These are phyloP conservation scores for Aspergillus clavatus DNA, from an alignment of 2,329 filamentous ascomycete species.

Conservation along the genomic window DNA sequence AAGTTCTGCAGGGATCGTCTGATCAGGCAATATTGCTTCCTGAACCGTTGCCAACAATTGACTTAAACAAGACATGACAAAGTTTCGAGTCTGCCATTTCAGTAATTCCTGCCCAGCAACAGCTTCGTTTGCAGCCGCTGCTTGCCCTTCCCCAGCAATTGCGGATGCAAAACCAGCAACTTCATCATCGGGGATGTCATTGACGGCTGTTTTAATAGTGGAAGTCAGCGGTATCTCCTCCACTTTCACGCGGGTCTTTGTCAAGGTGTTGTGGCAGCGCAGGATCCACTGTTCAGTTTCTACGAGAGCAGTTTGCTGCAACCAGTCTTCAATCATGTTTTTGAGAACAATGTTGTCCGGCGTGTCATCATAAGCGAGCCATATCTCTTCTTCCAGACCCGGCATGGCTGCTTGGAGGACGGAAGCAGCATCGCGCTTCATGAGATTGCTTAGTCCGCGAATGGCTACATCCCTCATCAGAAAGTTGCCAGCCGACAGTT, in stretches of 20 bases:
- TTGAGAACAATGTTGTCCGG: conserved; percentile 75
- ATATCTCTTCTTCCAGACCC: conserved; percentile 84
- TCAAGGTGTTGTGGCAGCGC: conserved; percentile 80
- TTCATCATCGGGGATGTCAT: conserved; percentile 93
- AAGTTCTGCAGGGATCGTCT: conserved; percentile 70
- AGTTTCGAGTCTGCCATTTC: conserved; percentile 91
- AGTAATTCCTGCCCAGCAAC: conserved; percentile 74
- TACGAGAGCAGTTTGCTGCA: conserved; percentile 77
- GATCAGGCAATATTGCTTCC: conserved; percentile 72
- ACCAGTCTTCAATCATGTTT: conserved; percentile 87
- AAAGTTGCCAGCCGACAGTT: conserved; percentile 64
- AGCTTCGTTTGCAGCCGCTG: conserved; percentile 47
- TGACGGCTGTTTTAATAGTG: conserved; percentile 43
- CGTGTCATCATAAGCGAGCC: conserved; percentile 76
- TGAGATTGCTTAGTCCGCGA: conserved; percentile 85
- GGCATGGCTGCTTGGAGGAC: conserved; percentile 71
- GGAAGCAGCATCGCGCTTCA: conserved; percentile 84
- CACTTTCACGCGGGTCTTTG: conserved; percentile 71
- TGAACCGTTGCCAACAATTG: conserved; percentile 75
- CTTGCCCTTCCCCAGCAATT: conserved; percentile 56
- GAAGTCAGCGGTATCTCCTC: conserved; percentile 45
- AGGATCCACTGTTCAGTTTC: conserved; percentile 84
- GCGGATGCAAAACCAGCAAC: conserved; percentile 91
- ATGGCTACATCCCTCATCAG: conserved; percentile 75
- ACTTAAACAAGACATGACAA: conserved; percentile 82